Base-by-base conservation (phyloP, 768 basidiomycete species). In the Collybiopsis confluens region DNA sequence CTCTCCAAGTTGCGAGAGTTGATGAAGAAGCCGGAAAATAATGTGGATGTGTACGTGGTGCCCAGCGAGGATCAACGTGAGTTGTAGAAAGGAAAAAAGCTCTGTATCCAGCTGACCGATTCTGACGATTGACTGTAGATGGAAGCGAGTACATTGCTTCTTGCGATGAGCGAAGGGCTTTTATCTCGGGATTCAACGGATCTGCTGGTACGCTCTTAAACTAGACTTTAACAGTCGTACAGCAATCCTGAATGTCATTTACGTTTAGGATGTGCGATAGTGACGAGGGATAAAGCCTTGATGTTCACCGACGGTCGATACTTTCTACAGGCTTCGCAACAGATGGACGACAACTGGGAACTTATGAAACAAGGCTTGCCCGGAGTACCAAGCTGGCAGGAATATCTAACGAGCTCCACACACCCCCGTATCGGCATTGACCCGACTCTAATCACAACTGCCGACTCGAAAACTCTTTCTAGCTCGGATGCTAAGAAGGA, bases 291-390 rank as follows among this genome's bases (percentile, higher is more conserved):
- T 26, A 73, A 82, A 3, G 95, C 94, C 0, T 83, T 76, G 57
- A 75, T 97, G 45, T 98, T 96, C 71, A 98, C 96, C 2, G 96
- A 99, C 72, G 97, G 96, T 2, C 73, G 96, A 42, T 99, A 99
- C 64, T 97, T 90, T 64, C 72, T 98, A 28, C 96, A 99, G 70
- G 97, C 97, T 0, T 82, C 79, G 56, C 81, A 93, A 58, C 92
- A 99, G 69, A 73, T 99, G 59, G 92, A 95, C 67, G 57, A 78
- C 45, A 93, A 94, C 57, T 99, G 96, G 96, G 87, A 77, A 1
- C 69, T 98, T 65, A 94, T 96, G 90, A 94, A 92, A 65, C 85
- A 90, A 60, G 97, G 96, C 4, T 66, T 92, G 16, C 87, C 88
- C 63, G 89, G 93, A 61, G 88, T 94, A 11, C 91, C 92, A 2